These are phyloP conservation scores for Rosa persica DNA, from an alignment of 306 rosid genomes.

Conservation along the genomic window DNA sequence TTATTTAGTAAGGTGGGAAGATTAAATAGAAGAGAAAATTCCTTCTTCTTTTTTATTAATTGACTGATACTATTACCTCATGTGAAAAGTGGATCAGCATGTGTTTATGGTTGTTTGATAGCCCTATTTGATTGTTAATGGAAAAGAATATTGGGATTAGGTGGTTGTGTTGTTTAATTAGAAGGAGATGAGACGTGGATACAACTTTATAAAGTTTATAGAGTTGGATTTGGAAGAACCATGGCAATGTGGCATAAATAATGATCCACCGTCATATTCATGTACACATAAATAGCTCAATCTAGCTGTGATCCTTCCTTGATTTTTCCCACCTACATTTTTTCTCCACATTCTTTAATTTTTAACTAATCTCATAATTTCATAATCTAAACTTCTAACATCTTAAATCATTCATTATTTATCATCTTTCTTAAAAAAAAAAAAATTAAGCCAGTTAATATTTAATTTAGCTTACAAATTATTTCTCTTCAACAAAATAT, in stretches of 20 bases:
- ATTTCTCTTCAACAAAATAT: too few species aligned
- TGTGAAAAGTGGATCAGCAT: background rate
- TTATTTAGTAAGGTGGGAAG: background rate
- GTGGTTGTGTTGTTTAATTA: background rate
- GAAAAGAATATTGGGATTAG: background rate
- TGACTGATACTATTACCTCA: background rate
- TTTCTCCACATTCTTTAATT: too few species aligned
- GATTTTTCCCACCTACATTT: too few species aligned
- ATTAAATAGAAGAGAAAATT: background rate
- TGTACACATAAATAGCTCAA: background rate
- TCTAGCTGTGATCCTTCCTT: background rate
- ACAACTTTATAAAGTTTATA: too few species aligned
- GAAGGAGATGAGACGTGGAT: background rate
- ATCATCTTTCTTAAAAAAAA: too few species aligned
- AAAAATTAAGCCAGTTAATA: too few species aligned
- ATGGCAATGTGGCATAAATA: background rate
- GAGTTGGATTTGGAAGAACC: too few species aligned
- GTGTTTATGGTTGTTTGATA: background rate
- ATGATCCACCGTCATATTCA: background rate
- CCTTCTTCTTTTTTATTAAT: background rate
- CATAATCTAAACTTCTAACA: too few species aligned
- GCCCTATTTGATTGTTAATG: background rate
- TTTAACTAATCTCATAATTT: too few species aligned
- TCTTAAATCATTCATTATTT: too few species aligned
- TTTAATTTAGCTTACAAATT: too few species aligned